Evolutionary conservation across 352 stramenopile species (phyloP), one percentile per base, ranked within the genome.

Genomic region (Globisporangium canariense): DNA sequence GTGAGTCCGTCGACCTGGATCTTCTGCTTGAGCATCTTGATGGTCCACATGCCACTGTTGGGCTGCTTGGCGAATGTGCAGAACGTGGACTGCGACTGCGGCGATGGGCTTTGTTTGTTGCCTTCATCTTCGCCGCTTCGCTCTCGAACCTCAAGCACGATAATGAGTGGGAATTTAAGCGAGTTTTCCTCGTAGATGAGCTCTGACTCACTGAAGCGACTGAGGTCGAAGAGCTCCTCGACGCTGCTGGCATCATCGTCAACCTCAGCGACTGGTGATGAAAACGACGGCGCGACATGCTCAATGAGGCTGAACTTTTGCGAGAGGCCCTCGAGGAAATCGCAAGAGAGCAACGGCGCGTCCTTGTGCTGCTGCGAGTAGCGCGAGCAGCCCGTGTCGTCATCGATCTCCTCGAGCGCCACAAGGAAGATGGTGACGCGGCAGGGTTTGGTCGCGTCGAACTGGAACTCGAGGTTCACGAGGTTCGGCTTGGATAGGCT

Each of bases 1-100:
- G 85, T 92, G 62, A 92, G 56, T 2, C 80, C 82, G 20, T 92
- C 75, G 14, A 78, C 66, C 64, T 82, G 66, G 40, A 93, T 83
- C 67, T 95, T 94, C 58, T 95, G 86, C 64, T 95, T 95, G 64
- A 95, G 71, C 64, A 93, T 76, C 66, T 91, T 91, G 68, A 91
- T 63, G 30, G 76, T 66, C 75, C 77, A 91, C 13, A 65, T 57
- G 30, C 71, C 70, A 14, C 67, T 73, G 25, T 73, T 74, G 25
- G 69, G 61, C 65, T 77, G 77, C 67, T 78, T 80, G 10, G 72
- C 59, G 57, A 95, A 91, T 25, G 81, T 90, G 56, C 77, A 83
- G 57, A 95, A 95, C 8, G 84, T 95, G 22, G 86, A 75, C 56
- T 95, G 86, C 25, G 86, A 93, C 58, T 95, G 84, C 18, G 81